Evolutionary conservation across 2,329 filamentous ascomycete species (phyloP).

Genomic region (Aspergillus persii): DNA sequence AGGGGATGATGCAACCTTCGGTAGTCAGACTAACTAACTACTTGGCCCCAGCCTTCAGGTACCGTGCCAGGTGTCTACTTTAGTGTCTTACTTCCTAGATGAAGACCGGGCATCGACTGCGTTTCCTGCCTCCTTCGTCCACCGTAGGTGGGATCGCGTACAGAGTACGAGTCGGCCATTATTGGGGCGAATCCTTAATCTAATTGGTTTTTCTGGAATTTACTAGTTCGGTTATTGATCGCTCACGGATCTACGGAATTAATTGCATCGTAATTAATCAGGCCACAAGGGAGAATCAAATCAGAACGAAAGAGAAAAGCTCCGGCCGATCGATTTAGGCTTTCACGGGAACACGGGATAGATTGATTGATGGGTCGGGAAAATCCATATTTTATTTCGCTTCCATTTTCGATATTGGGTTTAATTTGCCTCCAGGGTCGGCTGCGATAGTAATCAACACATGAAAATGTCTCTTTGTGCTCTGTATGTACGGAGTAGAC

Average conservation of each 20-base stretch:
- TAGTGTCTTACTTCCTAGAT: no score
- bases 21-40: background rate
- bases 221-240: background rate
- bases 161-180: no score
- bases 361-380: background rate
- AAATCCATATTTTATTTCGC: background rate
- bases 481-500: no score
- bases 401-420: no score
- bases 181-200: background rate
- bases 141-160: background rate
- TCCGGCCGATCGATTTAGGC: background rate
- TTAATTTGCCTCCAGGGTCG: no score
- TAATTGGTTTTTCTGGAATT: background rate
- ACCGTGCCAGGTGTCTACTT: background rate
- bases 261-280: background rate
- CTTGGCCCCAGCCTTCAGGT: background rate
- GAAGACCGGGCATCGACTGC: no score
- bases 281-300: no score
- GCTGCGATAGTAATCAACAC: no score
- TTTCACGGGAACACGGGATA: background rate
- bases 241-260: background rate
- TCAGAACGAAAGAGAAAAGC: background rate
- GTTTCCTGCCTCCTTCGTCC: no score
- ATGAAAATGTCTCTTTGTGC: no score
- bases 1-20: background rate